phyloP scores from a whole-genome alignment of 306 rosid genomes.

The Gillenia trifoliata region DNA sequence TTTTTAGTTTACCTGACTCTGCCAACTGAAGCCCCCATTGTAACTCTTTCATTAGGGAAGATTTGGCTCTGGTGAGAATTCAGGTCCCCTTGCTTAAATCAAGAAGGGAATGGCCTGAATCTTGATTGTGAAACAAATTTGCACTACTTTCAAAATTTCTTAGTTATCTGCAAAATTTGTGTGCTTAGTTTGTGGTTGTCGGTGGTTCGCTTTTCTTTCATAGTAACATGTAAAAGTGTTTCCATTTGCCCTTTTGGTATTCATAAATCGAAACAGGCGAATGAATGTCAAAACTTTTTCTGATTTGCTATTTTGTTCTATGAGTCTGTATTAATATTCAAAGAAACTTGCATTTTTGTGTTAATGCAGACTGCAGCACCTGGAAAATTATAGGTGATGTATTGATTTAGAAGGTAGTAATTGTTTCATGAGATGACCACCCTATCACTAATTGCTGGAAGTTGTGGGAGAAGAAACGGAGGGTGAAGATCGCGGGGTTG shows the following conservation, averaged over 20 bases:
- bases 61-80: not conserved
- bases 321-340: not conserved
- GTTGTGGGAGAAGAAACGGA: slow-evolving; percentile 24
- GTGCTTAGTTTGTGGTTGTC: not conserved
- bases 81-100: not conserved
- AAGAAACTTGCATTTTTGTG: not conserved
- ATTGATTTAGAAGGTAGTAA: not conserved
- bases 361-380: slow-evolving; percentile 13
- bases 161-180: not conserved
- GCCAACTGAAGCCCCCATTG: not conserved
- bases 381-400: slow-evolving; percentile 6
- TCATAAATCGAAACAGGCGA: not conserved
- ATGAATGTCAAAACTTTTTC: not conserved
- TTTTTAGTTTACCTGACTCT: not conserved
- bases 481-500: slow-evolving; percentile 14
- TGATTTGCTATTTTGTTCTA: not conserved
- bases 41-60: not conserved
- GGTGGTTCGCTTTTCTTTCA: not conserved
- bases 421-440: slow-evolving; percentile 28
- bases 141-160: not conserved
- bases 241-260: not conserved
- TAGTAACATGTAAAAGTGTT: not conserved
- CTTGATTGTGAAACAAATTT: not conserved
- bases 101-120: not conserved
- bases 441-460: slow-evolving; percentile 32